Base-by-base conservation (phyloP, 805 yeast species). In the Ogataea trehaloabstinens region DNA sequence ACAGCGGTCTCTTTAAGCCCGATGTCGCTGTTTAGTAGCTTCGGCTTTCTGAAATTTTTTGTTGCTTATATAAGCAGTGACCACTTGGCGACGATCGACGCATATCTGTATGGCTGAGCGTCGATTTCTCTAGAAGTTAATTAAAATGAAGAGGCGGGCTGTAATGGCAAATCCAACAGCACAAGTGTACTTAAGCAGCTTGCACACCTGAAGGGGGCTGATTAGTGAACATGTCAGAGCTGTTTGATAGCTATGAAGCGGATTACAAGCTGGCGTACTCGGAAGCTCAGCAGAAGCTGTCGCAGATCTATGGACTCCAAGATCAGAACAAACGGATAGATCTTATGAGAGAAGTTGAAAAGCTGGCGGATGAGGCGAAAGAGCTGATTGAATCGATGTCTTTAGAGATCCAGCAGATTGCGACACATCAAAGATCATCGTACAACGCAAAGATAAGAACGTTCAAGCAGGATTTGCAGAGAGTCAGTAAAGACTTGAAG, bases 371-470 rank as follows among this genome's bases (percentile, higher is more conserved):
- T 51, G 95, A 87, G 55, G 82, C 84, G 25, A 73, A 79, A 39
- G 95, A 86, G 55, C 71, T 86, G 28, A 62, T 88, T 31, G 96
- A 90, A 49, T 95, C 91, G 50, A 82, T 93, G 82, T 80, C 80
- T 19, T 71, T 91, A 29, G 98, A 91, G 58, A 83, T 90, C 2
- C 89, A 83, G 56, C 82, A 82, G 53, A 72, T 88, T 24, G 87
- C 96, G n/a, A 81, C 91, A 44, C 76, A 64, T 45, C 76, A 69
- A 45, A 69, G 96, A 46, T 77, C 93, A 0, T 62, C 76, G 5
- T 83, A 74, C 56, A 89, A 90, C 58, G 68, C 90, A 21, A 83
- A 83, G 51, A 66, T 89, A 27, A 79, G 98, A 48, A 81, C 80
- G 25, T 86, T 81, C 62, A 78, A 76, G 45, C 52, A 71, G 37